A percentile compares a stretch with the other conserved stretches of the same genome.
Evolutionary conservation across 2,329 filamentous ascomycete genomes (phyloP).

Genomic region (Elsinoe perseae): DNA sequence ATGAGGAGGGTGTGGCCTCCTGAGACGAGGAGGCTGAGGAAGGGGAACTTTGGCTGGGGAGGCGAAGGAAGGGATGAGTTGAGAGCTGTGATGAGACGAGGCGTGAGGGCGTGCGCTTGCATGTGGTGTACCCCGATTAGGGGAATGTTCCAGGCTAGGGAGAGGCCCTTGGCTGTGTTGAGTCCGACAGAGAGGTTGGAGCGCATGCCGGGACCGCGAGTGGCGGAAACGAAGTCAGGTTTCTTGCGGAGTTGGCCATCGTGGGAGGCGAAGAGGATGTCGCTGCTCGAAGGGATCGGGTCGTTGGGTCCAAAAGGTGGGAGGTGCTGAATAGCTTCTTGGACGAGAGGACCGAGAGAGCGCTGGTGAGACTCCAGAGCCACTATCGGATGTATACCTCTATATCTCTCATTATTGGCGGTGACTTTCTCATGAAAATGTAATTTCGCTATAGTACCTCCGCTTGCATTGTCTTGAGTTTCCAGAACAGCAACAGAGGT

Average conservation of each 20-base stretch:
- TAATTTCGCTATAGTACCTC: conserved; percentile 17
- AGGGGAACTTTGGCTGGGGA: conserved; percentile 60
- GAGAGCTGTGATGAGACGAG: conserved; percentile 64
- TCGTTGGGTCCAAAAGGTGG: conserved; percentile 30
- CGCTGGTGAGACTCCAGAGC: conserved; percentile 69
- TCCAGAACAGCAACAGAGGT: conserved; percentile 80
- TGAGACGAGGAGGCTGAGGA: conserved; percentile 80
- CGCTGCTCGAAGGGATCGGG: conserved; percentile 1
- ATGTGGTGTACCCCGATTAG: conserved; percentile 89
- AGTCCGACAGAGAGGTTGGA: conserved; percentile 70
- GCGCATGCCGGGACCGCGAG: conserved; percentile 82
- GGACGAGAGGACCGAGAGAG: conserved; percentile 60
- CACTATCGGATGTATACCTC: conserved; percentile 71
- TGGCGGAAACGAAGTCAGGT: conserved; percentile 82
- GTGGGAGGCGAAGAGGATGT: conserved; percentile 9
- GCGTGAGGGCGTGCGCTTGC: conserved; percentile 91
- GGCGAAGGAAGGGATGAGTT: conserved; percentile 21
- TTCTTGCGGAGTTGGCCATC: conserved; percentile 28
- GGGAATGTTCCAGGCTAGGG: conserved; percentile 74
- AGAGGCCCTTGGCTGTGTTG: conserved; percentile 77
- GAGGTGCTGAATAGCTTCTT: conserved; percentile 53
- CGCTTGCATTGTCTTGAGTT: conserved; percentile 26
- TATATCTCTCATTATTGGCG: conserved; percentile 64
- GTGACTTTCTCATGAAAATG: conserved; percentile 77
- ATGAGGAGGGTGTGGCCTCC: conserved; percentile 89